Percentiles rank a stretch among this genome's conserved stretches.
Evolutionary conservation across 2,329 filamentous ascomycete species (phyloP).

Genomic region (Pseudogymnoascus pannorum): DNA sequence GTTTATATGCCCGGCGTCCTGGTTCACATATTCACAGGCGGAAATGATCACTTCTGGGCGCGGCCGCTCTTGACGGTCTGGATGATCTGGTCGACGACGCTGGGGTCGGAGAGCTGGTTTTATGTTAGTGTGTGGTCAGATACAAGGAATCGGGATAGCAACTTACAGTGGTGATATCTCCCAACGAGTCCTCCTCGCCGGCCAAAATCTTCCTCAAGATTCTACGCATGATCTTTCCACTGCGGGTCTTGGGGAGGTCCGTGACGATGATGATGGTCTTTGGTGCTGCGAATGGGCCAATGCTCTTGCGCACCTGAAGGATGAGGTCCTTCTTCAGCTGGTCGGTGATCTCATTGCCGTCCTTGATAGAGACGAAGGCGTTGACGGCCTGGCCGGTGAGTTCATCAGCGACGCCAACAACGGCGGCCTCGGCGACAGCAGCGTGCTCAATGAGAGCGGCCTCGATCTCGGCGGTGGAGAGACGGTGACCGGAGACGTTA

Average conservation of each 20-base stretch:
- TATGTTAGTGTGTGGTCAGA: constrained; percentile 14
- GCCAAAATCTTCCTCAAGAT: constrained; percentile 96
- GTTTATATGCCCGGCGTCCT: background rate
- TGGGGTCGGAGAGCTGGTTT: constrained; percentile 74
- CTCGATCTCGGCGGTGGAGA: constrained; percentile 97
- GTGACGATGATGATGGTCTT: constrained; percentile 88
- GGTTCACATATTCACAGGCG: background rate
- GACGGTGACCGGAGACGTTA: constrained; percentile 91
- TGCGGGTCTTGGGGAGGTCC: constrained; percentile 93
- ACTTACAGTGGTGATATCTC: constrained; percentile 76
- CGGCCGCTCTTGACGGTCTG: constrained; percentile 45
- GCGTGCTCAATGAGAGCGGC: constrained; percentile 90
- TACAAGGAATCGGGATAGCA: background rate
- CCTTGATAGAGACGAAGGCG: constrained; percentile 90
- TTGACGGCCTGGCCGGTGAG: constrained; percentile 96
- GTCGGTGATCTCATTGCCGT: constrained; percentile 67
- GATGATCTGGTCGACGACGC: constrained; percentile 86
- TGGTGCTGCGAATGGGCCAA: constrained; percentile 92
- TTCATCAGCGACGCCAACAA: constrained; percentile 88
- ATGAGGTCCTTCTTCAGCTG: constrained; percentile 88
- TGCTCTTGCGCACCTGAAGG: constrained; percentile 92
- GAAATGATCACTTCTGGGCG: background rate
- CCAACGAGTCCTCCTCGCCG: constrained; percentile 93
- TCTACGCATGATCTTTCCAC: constrained; percentile 97
- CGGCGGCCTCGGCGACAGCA: constrained; percentile 85